Conservation (phyloP, 805 yeast species). For the Candida nitratophila region DNA sequence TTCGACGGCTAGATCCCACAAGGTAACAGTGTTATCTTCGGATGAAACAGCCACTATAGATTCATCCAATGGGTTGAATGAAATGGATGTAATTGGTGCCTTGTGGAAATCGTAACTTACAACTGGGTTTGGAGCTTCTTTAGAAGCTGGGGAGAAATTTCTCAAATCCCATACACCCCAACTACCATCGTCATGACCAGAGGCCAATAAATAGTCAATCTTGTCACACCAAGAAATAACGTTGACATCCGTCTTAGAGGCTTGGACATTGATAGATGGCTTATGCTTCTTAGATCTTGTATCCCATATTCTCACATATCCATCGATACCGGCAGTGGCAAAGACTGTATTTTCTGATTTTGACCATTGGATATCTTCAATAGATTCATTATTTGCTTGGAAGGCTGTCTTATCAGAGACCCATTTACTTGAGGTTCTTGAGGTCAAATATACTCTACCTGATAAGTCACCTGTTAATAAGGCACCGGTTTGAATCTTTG, state of each 20-base stretch:
- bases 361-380: slow-evolving; percentile 97
- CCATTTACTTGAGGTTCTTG: slow-evolving; percentile 75
- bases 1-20: slow-evolving; percentile 98
- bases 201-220: slow-evolving; percentile 79
- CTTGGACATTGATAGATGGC: slow-evolving; percentile 81
- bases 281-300: slow-evolving; percentile 86
- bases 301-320: slow-evolving; percentile 92
- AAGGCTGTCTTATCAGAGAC: slow-evolving; percentile 79
- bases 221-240: slow-evolving; percentile 94
- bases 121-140: slow-evolving; percentile 61
- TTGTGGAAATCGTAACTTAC: slow-evolving; percentile 95
- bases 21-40: slow-evolving; percentile 92
- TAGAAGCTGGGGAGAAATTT: slow-evolving; percentile 56
- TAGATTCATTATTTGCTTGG: slow-evolving; percentile 61
- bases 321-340: slow-evolving; percentile 92
- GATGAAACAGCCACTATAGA: slow-evolving; percentile 93
- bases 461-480: slow-evolving; percentile 82
- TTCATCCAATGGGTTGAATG: slow-evolving; percentile 93
- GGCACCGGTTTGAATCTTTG: slow-evolving; percentile 70
- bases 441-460: slow-evolving; percentile 76
- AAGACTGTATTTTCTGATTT: slow-evolving; percentile 87
- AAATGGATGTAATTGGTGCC: slow-evolving; percentile 85
- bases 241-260: slow-evolving; percentile 79
- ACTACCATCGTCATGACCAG: slow-evolving; percentile 95
- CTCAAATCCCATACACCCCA: slow-evolving; percentile 99